Evolutionary conservation across 768 basidiomycete species (phyloP).

Genomic region (Russula foetens): DNA sequence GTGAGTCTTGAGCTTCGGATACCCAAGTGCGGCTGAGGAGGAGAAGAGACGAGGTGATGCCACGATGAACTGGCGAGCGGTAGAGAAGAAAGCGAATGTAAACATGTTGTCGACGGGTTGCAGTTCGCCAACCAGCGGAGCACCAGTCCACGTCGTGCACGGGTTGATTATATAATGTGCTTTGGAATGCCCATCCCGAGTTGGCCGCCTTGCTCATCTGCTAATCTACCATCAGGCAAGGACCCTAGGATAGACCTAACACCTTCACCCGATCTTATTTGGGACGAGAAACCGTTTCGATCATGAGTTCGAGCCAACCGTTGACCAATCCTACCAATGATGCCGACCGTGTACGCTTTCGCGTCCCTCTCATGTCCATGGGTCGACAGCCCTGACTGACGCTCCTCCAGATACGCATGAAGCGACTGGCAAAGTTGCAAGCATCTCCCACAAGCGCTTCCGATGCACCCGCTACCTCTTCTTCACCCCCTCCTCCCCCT

Average conservation of each 20-base stretch:
- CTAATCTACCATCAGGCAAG: neutral
- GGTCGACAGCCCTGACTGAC: neutral
- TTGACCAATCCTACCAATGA: conserved; percentile 51
- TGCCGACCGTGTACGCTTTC: conserved; percentile 61
- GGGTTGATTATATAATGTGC: conserved; percentile 1
- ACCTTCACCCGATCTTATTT: neutral
- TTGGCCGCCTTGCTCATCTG: neutral
- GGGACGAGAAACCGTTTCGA: neutral
- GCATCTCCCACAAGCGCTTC: conserved; percentile 26
- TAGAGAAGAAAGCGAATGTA: conserved; percentile 19
- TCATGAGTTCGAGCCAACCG: conserved; percentile 20
- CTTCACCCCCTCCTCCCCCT: conserved; percentile 23
- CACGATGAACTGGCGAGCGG: conserved; percentile 9
- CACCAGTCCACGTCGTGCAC: neutral
- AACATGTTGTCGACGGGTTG: conserved; percentile 22
- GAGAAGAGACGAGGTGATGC: conserved; percentile 41
- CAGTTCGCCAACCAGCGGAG: no score
- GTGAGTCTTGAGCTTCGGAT: conserved; percentile 76
- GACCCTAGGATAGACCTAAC: no score
- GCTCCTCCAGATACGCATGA: conserved; percentile 69
- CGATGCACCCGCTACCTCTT: conserved; percentile 31
- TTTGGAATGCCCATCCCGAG: no score
- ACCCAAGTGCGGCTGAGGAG: conserved; percentile 43
- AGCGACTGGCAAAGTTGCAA: conserved; percentile 83
- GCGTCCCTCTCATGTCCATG: neutral